These are phyloP conservation scores for Podila epigama DNA, from an alignment of 192 early-diverging fungal species.

Conservation along the genomic window DNA sequence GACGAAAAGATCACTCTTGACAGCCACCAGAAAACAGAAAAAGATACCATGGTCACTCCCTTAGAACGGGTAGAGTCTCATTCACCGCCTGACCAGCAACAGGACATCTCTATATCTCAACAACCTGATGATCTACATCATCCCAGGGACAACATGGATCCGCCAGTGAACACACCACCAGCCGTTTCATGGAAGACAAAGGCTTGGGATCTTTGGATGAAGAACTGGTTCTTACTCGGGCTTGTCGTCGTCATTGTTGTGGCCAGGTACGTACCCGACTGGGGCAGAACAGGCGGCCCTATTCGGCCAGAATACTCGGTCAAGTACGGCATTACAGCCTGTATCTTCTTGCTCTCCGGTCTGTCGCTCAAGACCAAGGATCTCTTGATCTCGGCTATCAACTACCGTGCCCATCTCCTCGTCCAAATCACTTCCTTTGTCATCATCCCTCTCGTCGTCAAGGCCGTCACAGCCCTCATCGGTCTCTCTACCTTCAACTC, in stretches of 20 bases:
- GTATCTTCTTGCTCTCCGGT: slow-evolving; percentile 73
- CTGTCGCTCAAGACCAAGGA: slow-evolving; percentile 66
- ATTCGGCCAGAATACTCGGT: slow-evolving; percentile 68
- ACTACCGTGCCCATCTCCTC: slow-evolving; percentile 67
- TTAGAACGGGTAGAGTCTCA: too few species aligned
- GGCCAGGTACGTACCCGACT: slow-evolving; percentile 63
- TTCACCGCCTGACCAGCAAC: too few species aligned
- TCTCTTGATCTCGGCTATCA: slow-evolving; percentile 55
- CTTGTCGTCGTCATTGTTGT: slow-evolving; percentile 68
- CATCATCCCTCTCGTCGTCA: slow-evolving; percentile 67
- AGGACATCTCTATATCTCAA: too few species aligned
- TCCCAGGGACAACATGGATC: too few species aligned
- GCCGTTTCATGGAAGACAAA: slow-evolving; percentile 28
- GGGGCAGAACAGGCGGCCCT: slow-evolving; percentile 63
- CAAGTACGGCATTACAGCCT: slow-evolving; percentile 67
- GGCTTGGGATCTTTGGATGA: slow-evolving; percentile 55
- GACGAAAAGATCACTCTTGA: too few species aligned
- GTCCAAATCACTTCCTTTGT: slow-evolving; percentile 68
- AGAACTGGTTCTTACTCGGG: slow-evolving; percentile 72
- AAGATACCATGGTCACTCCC: too few species aligned
- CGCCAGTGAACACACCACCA: too few species aligned
- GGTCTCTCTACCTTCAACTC: slow-evolving; percentile 57
- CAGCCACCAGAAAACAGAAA: too few species aligned
- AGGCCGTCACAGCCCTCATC: slow-evolving; percentile 61
- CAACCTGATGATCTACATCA: too few species aligned